A percentile compares a stretch with the other conserved stretches of the same genome.
These are phyloP conservation scores for Arctium minus DNA, from an alignment of 129 eudicot species.

Conservation along the genomic window DNA sequence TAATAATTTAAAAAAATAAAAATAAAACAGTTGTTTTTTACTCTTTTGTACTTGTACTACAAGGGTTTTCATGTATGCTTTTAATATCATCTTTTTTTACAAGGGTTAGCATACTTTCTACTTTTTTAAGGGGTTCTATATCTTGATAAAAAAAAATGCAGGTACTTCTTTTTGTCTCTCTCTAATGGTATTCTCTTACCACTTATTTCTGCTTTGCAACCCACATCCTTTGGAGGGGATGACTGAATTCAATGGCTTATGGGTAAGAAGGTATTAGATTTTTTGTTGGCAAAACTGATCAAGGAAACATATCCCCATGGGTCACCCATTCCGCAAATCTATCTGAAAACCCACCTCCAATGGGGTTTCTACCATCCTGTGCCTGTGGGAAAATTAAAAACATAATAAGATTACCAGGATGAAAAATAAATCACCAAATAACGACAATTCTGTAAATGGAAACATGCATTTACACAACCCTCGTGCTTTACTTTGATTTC, in stretches of 20 bases:
- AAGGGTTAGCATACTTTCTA: constrained; percentile 20
- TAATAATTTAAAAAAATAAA: neutral
- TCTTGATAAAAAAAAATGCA: constrained; percentile 8
- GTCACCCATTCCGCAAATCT: constrained; percentile 63
- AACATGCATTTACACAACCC: neutral
- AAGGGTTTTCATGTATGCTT: constrained; percentile 11
- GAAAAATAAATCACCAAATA: neutral
- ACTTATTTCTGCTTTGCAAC: constrained; percentile 37
- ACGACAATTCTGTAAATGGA: neutral
- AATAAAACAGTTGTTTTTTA: constrained; percentile 19
- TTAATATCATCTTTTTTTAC: constrained; percentile 19
- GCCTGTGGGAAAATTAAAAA: constrained; percentile 22
- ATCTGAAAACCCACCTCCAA: constrained; percentile 39
- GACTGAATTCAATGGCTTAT: constrained; percentile 24
- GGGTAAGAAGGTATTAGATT: neutral
- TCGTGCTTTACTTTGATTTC: too few relatives aligned
- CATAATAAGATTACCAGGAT: neutral
- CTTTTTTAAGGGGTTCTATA: constrained; percentile 9
- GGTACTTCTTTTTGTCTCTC: constrained; percentile 3
- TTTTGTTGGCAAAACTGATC: constrained; percentile 29
- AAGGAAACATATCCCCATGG: constrained; percentile 64
- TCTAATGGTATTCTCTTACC: constrained; percentile 29
- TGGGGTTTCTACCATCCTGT: constrained; percentile 19
- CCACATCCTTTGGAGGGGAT: constrained; percentile 69
- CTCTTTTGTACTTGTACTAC: constrained; percentile 26